Base-by-base conservation (phyloP, 208 protist species). In the Trypanosoma rangeli region DNA sequence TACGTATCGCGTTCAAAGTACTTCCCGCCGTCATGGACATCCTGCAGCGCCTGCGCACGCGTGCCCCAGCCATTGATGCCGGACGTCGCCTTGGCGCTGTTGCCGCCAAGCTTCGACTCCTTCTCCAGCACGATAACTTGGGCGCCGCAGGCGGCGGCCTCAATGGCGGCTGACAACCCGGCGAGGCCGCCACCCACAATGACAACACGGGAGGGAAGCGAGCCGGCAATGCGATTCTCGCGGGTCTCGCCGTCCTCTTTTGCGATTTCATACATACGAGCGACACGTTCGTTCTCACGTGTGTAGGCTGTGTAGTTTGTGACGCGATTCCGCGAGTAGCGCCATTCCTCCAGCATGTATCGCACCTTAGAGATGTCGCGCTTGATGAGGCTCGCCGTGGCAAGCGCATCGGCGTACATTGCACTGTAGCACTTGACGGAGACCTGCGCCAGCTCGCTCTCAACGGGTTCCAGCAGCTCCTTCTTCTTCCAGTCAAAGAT, bases 71-170 rank as follows among this genome's bases (percentile, higher is more conserved):
- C 96, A 74, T 99, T 99, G 68, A 99, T 99, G 74, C 97, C 97
- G 26, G 94, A 98, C 10, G 92, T 97, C 12, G 97, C 97, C 85
- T 99, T 99, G 57, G 92, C 94, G 44, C 93, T 98, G 82, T 99
- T 99, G 63, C 97, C 97, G 31, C 97, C 97, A 15, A 97, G 53
- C 62, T 75, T 83, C 31, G 49, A 5, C 65, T 93, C 86, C 82
- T 98, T 98, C 58, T 98, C 97, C 24, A 98, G 64, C 20, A 98
- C 70, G 26, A 90, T 80, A 16, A 98, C 95, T 39, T 80, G 81
- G 5, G 91, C 96, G 26, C 93, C 95, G 54, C 83, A 90, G 63
- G 75, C 76, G 28, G 83, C 85, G 0, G 87, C 86, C 70, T 95
- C 88, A 67, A 94, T 95, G 53, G 84, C 88, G 12, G 92, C 92